Evolutionary conservation across 192 early-diverging fungal species (phyloP).

Genomic region (Coemansia sp.): DNA sequence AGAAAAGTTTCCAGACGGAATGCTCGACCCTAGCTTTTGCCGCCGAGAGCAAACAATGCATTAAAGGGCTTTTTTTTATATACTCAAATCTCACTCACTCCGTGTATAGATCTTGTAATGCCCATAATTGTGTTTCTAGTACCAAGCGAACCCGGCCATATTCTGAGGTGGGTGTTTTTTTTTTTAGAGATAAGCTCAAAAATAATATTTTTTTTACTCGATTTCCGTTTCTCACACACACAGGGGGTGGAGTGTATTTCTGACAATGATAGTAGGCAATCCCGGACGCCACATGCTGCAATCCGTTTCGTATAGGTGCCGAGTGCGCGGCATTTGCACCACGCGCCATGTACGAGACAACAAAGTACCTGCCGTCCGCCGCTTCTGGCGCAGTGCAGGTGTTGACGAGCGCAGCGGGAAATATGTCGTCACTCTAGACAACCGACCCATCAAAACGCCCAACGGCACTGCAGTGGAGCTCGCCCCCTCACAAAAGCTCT

Average conservation of each 20-base stretch:
- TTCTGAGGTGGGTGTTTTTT: not conserved
- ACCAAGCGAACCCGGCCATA: not conserved
- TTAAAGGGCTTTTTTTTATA: not conserved
- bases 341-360: slow-evolving; percentile 28
- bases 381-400: slow-evolving; percentile 47
- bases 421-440: slow-evolving; percentile 70
- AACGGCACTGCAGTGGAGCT: slow-evolving; percentile 70
- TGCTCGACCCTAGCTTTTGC: slow-evolving; percentile 50
- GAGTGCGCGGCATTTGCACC: slow-evolving; percentile 19
- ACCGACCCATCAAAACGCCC: slow-evolving; percentile 82
- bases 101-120: not conserved
- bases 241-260: not conserved
- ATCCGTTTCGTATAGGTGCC: not conserved
- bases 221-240: not conserved
- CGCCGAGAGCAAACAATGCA: not conserved
- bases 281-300: slow-evolving; percentile 4
- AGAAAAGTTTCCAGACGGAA: slow-evolving; percentile 51
- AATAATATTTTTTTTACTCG: no score
- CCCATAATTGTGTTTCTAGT: not conserved
- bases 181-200: no score
- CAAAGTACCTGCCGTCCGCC: slow-evolving; percentile 42
- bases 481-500: slow-evolving; percentile 54
- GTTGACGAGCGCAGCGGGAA: slow-evolving; percentile 52
- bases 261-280: slow-evolving; percentile 3
- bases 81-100: not conserved